Conservation (phyloP, 2,329 filamentous ascomycete species). For the Venturia effusa region DNA sequence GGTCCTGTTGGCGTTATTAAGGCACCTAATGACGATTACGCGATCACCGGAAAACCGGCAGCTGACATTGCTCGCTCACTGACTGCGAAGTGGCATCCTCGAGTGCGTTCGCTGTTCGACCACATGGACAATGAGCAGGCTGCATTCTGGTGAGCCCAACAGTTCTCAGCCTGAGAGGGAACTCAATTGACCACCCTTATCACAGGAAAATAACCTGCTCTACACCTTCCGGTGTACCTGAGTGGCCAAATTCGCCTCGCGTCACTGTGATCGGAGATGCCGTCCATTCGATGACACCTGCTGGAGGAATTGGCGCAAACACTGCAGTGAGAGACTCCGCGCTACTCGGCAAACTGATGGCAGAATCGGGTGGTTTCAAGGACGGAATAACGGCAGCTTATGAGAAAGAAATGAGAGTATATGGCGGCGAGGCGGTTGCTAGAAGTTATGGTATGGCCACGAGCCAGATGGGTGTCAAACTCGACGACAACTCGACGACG, state of each 20-base stretch:
- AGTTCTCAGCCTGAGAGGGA: background rate
- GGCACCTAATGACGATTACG: slow-evolving; percentile 49
- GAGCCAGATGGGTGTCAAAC: slow-evolving; percentile 33
- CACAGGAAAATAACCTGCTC: slow-evolving; percentile 49
- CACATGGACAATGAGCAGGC: slow-evolving; percentile 46
- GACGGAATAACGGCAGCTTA: slow-evolving; percentile 28
- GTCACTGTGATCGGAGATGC: slow-evolving; percentile 51
- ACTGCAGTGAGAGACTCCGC: slow-evolving; percentile 47
- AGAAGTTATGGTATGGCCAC: slow-evolving; percentile 41
- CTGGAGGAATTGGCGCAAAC: slow-evolving; percentile 46
- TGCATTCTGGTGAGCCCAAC: slow-evolving; percentile 42
- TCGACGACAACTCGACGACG: slow-evolving; percentile 31
- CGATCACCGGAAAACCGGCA: slow-evolving; percentile 45
- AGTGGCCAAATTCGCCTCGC: slow-evolving; percentile 47
- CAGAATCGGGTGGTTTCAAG: slow-evolving; percentile 39
- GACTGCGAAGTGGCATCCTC: slow-evolving; percentile 44
- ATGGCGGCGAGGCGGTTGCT: slow-evolving; percentile 45
- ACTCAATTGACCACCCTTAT: background rate
- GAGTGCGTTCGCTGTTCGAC: slow-evolving; percentile 46
- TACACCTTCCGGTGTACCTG: slow-evolving; percentile 46
- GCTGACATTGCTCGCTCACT: slow-evolving; percentile 47
- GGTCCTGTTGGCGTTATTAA: slow-evolving; percentile 46
- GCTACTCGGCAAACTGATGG: slow-evolving; percentile 40
- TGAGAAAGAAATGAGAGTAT: slow-evolving; percentile 34
- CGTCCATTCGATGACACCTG: slow-evolving; percentile 48